Conservation (phyloP, 2,329 filamentous ascomycete species). For the Talaromyces sp. region DNA sequence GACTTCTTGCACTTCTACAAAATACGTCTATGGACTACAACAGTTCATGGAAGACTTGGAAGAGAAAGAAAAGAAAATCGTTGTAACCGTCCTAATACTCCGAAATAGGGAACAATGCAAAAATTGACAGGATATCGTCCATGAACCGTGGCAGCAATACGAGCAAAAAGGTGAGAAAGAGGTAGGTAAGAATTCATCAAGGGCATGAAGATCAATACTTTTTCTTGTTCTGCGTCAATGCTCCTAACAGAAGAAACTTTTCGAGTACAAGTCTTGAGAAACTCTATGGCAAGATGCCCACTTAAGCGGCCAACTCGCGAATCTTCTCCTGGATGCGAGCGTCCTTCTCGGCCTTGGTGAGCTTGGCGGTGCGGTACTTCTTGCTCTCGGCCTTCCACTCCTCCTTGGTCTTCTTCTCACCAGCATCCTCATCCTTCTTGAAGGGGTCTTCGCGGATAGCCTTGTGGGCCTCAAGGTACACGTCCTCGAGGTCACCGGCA, state of each 20-base stretch:
- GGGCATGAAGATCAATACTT: slow-evolving; percentile 4
- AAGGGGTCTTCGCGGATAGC: slow-evolving; percentile 96
- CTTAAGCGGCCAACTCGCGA: slow-evolving; percentile 62
- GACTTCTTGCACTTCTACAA: neutral
- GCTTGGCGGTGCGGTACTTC: slow-evolving; percentile 78
- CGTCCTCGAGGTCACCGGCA: slow-evolving; percentile 93
- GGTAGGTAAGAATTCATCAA: neutral
- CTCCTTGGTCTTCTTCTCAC: slow-evolving; percentile 91
- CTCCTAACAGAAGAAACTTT: slow-evolving; percentile 1
- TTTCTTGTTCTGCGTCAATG: slow-evolving; percentile 7
- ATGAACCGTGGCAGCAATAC: slow-evolving; percentile 23
- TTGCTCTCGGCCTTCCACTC: slow-evolving; percentile 93
- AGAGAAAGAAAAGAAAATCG: slow-evolving; percentile 16
- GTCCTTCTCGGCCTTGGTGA: slow-evolving; percentile 78
- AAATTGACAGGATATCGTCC: slow-evolving; percentile 29
- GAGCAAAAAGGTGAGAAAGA: neutral
- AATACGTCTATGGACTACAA: neutral
- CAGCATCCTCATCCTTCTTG: slow-evolving; percentile 78
- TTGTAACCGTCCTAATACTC: slow-evolving; percentile 29
- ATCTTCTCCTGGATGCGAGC: slow-evolving; percentile 88
- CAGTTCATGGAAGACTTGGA: slow-evolving; percentile 1
- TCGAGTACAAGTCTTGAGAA: slow-evolving; percentile 11
- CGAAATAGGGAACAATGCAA: slow-evolving; percentile 22
- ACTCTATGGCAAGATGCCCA: slow-evolving; percentile 16
- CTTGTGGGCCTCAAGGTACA: slow-evolving; percentile 92